phyloP scores from a whole-genome alignment of 805 yeast genomes.

The Ogataea pini region DNA sequence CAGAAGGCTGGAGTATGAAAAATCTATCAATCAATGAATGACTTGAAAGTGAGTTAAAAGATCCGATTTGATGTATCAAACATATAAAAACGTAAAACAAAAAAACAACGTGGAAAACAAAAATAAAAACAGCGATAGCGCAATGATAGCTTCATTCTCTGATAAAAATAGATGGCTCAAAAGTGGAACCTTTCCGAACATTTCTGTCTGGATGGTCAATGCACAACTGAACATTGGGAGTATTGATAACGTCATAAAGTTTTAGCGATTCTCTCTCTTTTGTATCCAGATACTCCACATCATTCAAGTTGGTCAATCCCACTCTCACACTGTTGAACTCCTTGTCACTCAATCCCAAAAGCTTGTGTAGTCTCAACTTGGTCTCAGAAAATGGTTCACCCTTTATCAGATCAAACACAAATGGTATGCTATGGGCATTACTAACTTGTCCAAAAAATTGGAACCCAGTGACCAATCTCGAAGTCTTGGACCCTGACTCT shows the following conservation, averaged over 20 bases:
- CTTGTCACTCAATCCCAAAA: constrained; percentile 73
- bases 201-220: constrained; percentile 87
- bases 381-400: constrained; percentile 67
- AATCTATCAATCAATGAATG: constrained; percentile 1
- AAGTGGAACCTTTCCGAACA: constrained; percentile 50
- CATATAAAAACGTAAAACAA: not conserved
- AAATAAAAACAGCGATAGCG: constrained; percentile 6
- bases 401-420: constrained; percentile 68
- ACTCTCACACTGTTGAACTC: constrained; percentile 77
- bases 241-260: constrained; percentile 52
- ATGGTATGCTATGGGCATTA: constrained; percentile 80
- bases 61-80: not conserved
- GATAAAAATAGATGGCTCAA: constrained; percentile 62
- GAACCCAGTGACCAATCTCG: constrained; percentile 60
- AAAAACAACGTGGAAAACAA: not conserved
- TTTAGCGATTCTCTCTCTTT: constrained; percentile 54
- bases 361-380: constrained; percentile 62
- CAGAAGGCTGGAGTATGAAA: constrained; percentile 44
- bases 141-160: constrained; percentile 34
- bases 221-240: constrained; percentile 48
- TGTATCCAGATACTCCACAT: constrained; percentile 43
- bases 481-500: constrained; percentile 21
- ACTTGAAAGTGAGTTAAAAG: not conserved
- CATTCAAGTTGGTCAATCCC: constrained; percentile 49
- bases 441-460: constrained; percentile 75